These are phyloP conservation scores for Coemansia sp. DNA, from an alignment of 192 early-diverging fungal genomes.

Conservation along the genomic window DNA sequence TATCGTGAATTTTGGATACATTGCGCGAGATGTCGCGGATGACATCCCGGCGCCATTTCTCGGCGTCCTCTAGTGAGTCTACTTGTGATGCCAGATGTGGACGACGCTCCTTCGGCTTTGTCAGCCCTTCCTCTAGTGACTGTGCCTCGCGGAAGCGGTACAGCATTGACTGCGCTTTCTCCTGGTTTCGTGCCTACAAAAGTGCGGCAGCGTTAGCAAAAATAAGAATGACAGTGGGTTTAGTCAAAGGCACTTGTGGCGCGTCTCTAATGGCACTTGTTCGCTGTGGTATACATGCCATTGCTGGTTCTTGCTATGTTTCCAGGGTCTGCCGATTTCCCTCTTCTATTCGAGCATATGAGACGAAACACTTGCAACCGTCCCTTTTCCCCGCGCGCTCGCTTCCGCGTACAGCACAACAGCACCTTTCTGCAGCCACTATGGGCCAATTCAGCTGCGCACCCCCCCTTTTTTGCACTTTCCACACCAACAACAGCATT, in stretches of 20 bases:
- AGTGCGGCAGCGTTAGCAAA: background rate
- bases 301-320: background rate
- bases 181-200: slow-evolving; percentile 87
- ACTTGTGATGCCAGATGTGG: slow-evolving; percentile 74
- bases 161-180: slow-evolving; percentile 98
- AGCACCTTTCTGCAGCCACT: too few species aligned
- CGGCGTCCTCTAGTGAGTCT: slow-evolving; percentile 72
- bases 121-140: slow-evolving; percentile 73
- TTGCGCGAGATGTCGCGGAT: slow-evolving; percentile 86
- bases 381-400: background rate
- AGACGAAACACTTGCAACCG: background rate
- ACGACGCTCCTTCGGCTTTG: slow-evolving; percentile 64
- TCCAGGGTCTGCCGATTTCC: background rate
- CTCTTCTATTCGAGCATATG: slow-evolving; percentile 1
- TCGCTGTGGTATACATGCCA: too few species aligned
- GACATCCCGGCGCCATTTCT: slow-evolving; percentile 88
- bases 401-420: too few species aligned
- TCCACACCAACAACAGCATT: too few species aligned
- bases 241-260: too few species aligned
- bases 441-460: too few species aligned
- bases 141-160: slow-evolving; percentile 97
- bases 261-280: too few species aligned
- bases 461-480: too few species aligned
- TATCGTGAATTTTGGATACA: slow-evolving; percentile 89
- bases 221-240: background rate